Base-by-base conservation (phyloP, 768 basidiomycete genomes). In the Austroboletus eburneus region DNA sequence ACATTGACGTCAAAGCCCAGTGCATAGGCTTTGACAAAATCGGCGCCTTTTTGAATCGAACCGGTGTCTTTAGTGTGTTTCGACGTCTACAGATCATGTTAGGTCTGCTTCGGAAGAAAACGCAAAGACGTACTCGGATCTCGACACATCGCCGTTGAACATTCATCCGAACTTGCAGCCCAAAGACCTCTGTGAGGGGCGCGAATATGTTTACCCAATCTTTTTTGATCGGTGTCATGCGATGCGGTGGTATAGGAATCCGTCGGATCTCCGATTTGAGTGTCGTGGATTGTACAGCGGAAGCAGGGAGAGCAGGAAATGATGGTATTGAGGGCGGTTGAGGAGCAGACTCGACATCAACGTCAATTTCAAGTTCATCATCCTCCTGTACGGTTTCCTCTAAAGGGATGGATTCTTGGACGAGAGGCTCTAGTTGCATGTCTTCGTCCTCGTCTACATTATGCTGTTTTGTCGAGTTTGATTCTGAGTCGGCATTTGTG, bases 151-250 rank as follows among this genome's bases (percentile, higher is more conserved):
- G 79, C 59, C 91, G 74, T 62, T 83, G 84, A 9, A 91, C 81
- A 62, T 99, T 99, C 95, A 99, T 98, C 59, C 96, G 79, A 24
- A 99, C 92, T 74, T 97, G 95, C 50, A 99, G 69, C 0, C 88
- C 91, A 60, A 95, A 72, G 54, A 96, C 86, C 72, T 99, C 95
- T 4, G 95, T 94, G 58, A 99, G 72, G 0, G 96, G 96, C 0
- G 91, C 88, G 63, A 98, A 97, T 48, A 97, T 83, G 62, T 87
- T 89, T 41, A 95, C 75, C 94, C 94, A 97, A 54, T 96, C 93
- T 62, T 87, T 91, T 70, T 96, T 95, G 44, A 98, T 68, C 3
- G 96, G 96, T 9, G 93, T 92, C 91, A 97, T 94, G 42, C 96
- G 82, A 66, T 99, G 96, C 9, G 92, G 92, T 12, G 96, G 96